Base-by-base conservation (phyloP, 495 filamentous ascomycete species). In the Usnea hakonensis region DNA sequence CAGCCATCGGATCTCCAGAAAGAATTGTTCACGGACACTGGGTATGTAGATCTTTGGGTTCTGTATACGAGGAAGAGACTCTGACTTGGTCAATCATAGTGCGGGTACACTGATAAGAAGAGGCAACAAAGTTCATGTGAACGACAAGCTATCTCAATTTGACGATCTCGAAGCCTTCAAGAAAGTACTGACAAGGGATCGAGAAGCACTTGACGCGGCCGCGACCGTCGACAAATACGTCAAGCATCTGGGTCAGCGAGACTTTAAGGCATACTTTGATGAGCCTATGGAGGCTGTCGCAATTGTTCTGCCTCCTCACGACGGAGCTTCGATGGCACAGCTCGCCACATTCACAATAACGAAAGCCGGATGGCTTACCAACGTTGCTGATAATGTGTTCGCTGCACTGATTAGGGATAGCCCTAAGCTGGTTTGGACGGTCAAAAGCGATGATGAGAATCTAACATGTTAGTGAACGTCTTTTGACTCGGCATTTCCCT, bases 381-480 rank as follows among this genome's bases (percentile, higher is more conserved):
- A 97, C 69, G 86, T 97, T 35, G 90, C 93, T n/a, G 94, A 98
- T 73, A 98, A 98, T 72, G 89, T 97, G 56, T 96, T 98, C 73
- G 86, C 89, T 55, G 84, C 87, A 58, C 87, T 98, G 70, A 90
- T 91, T 78, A 95, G 93, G 75, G 92, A 97, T 69, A 89, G 90
- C 72, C 85, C 90, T 64, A 91, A 87, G 76, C 83, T 97, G 58
- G 86, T 92, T 38, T 98, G 94, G 93, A 96, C 91, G n/a, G 94
- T 97, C 46, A 91, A 90, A 77, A 87, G 91, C 68, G 90, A 94
- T 64, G 94, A 98, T 65, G 95, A 97, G 81, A 97, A 97, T 73
- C 79, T 98, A 68, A 91, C 89, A 33, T 98, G 94, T 50, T 16
- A 30, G 46, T 30, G 16, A 28, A 30, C 7, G 11, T 30, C 46